Base-by-base conservation (phyloP, 768 basidiomycete genomes). In the Psilocybe cubensis region DNA sequence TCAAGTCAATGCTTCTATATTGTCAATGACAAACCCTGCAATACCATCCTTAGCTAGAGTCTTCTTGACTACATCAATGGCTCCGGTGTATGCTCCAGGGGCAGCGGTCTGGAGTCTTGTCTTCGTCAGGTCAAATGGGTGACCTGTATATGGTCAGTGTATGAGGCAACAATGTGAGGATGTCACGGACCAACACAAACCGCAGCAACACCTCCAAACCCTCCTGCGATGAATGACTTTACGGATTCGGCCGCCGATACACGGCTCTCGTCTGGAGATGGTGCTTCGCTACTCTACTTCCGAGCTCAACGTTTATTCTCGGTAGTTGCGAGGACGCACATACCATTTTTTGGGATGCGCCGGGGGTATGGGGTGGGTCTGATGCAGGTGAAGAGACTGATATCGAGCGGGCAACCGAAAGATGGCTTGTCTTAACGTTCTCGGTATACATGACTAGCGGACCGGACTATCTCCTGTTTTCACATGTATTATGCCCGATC, bases 81-180 rank as follows among this genome's bases (percentile, higher is more conserved):
- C 94, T 41, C 97, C 94, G 38, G 81, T 94, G 76, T 99, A 99
- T 44, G 85, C 81, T 3, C 97, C 96, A 9, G 90, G 84, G 14
- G 85, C 64, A 9, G 97, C 96, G 4, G 97, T 98, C 74, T 99
- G 97, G 59, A 99, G 73, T 42, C 96, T 84, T n/a, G 92, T 94
- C 77, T 96, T 96, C 57, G 93, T 97, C 67, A 98, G 77, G 75
- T 99, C 97, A 70, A 98, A 99, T 8, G 97, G 97, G 69, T 99
- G 97, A 1, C 97, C 96, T 93, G 50, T 9, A 54, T 42, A 27
- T 24, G 21, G 21, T 51, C 28, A 50, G 49, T 41, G 52, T 52
- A 24, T 44, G 43, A 27, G 46, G 25, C 54, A 43, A 46, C 50
- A 40, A 21, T 38, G 24, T 20, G 2, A 27, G 29, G 40, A 14